Conservation (phyloP, 164 flowering plant genomes). For the Macadamia integrifolia region DNA sequence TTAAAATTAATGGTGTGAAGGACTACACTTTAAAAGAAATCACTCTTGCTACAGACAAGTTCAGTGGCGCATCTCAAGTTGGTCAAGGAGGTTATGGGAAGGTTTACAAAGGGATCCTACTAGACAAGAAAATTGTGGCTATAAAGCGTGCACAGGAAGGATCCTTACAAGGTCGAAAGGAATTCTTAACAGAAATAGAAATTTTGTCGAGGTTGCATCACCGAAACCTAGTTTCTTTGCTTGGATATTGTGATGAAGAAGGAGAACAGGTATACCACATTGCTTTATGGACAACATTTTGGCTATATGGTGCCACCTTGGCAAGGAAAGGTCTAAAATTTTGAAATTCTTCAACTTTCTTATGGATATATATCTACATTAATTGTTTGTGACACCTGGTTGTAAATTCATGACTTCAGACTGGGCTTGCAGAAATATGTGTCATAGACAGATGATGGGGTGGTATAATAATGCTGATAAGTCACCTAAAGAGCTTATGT, state of each 20-base stretch:
- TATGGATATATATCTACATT: no score
- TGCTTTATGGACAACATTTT: no score
- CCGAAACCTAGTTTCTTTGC: constrained; percentile 59
- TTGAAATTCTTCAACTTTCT: no score
- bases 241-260: constrained; percentile 72
- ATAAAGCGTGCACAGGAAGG: constrained; percentile 71
- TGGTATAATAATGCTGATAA: no score
- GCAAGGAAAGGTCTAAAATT: no score
- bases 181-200: constrained; percentile 73
- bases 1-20: constrained; percentile 67
- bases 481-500: no score
- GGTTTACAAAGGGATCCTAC: constrained; percentile 58
- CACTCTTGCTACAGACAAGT: constrained; percentile 50
- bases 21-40: constrained; percentile 52
- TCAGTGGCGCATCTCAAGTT: constrained; percentile 38
- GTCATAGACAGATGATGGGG: no score
- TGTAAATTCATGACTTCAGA: no score
- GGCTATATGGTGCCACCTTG: no score
- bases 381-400: no score
- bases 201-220: constrained; percentile 73
- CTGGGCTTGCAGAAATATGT: no score
- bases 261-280: constrained; percentile 55
- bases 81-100: constrained; percentile 87
- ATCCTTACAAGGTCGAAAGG: constrained; percentile 67
- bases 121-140: constrained; percentile 50